Evolutionary conservation across 371 early-diverging fungal species (phyloP), one percentile per base, ranked within the genome.

Genomic region (Mucor piriformis): DNA sequence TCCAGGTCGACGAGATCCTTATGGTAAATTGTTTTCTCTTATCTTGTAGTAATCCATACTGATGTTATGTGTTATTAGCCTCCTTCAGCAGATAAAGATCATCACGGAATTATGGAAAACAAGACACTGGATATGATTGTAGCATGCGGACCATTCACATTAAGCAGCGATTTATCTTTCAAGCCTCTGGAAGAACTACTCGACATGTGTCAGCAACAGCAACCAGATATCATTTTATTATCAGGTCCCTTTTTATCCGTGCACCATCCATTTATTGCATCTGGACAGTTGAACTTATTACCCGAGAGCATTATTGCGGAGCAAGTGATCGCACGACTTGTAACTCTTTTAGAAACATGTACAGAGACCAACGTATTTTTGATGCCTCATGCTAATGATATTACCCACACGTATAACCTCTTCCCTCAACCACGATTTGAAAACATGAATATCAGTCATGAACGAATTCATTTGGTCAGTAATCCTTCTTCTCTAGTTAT

Each of bases 241-340:
- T 76, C 90, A 57, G 96, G 96, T 0, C 96, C 96, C 3, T 96
- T 96, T 74, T 72, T 96, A 6, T 85, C 91, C 23, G 74, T 81
- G 15, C 55, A 77, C 2, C 93, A 94, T 60, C 90, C 90, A 8
- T 32, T 76, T 50, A 73, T 94, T 16, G 35, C 58, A 6, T 66
- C 74, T 23, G 92, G 88, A 6, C 71, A 80, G 25, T 51, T 83
- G 0, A 83, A 87, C 29, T 63, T 72, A 43, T 59, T 73, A 4
- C 86, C 87, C 0, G 91, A 91, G 42, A 82, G 84, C 6, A 63
- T 93, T 13, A 93, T 95, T 66, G 54, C 64, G 32, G 38, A 71
- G 2, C 77, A 83, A 50, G 73, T 96, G 6, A 63, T 81, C 0
- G 56, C 77, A 1, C 77, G 76, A 18, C 57, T 90, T 3, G 57